Percentiles rank a stretch among this genome's conserved stretches.
Conservation (phyloP, 148 eudicot genomes). For the Polygonum maritimum region DNA sequence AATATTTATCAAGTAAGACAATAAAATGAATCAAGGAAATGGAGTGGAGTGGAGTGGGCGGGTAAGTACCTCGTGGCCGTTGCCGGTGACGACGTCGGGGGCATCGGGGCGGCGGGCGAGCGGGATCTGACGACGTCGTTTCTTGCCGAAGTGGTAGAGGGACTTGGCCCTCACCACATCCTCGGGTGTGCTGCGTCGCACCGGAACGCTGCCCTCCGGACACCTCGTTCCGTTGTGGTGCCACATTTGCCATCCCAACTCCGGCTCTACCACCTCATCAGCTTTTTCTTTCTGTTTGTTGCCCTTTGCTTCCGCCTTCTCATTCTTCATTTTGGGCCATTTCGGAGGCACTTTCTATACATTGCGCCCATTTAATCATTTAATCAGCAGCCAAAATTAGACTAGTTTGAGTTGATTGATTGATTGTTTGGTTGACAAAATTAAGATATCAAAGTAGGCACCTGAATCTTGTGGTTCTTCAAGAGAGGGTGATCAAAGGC, state of each 20-base stretch:
- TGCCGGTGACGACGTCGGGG: slow-evolving; percentile 81
- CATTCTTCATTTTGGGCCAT: slow-evolving; percentile 39
- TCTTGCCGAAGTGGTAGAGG: slow-evolving; percentile 76
- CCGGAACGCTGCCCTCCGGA: slow-evolving; percentile 76
- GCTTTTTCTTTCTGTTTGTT: slow-evolving; percentile 16
- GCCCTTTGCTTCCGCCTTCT: slow-evolving; percentile 13
- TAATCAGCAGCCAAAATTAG: not conserved
- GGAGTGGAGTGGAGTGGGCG: not conserved
- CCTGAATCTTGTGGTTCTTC: slow-evolving; percentile 99
- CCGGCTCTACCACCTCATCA: slow-evolving; percentile 10
- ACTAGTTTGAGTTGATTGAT: too few relatives aligned
- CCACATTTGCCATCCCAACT: slow-evolving; percentile 60
- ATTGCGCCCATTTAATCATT: not conserved
- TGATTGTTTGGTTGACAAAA: not conserved
- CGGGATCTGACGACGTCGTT: slow-evolving; percentile 23
- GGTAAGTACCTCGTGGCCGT: slow-evolving; percentile 79
- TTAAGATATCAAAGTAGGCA: slow-evolving; percentile 8
- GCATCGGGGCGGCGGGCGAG: slow-evolving; percentile 39
- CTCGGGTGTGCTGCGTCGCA: slow-evolving; percentile 60
- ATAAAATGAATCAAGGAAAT: too few relatives aligned
- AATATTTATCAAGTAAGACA: too few relatives aligned
- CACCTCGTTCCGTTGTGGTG: slow-evolving; percentile 65
- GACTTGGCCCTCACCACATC: slow-evolving; percentile 93
- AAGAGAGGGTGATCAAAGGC: slow-evolving; percentile 97
- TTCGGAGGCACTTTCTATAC: slow-evolving; percentile 54